These are phyloP conservation scores for Pyrus bretschneideri DNA, from an alignment of 306 rosid genomes.

Conservation along the genomic window DNA sequence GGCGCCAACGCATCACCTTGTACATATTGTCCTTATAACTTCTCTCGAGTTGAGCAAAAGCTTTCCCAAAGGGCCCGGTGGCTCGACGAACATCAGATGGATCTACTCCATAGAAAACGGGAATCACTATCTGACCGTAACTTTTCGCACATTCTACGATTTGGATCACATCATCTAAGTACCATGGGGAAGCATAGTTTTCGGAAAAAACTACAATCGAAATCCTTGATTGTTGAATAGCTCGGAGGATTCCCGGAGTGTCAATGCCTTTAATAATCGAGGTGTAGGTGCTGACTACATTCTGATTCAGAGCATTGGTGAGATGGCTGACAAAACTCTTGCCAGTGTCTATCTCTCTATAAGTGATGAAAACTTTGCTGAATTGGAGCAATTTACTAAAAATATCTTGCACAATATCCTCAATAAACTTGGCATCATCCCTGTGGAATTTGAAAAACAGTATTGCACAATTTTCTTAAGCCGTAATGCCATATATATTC, in stretches of 20 bases:
- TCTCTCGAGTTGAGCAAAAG: too few species aligned
- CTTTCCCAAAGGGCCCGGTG: not conserved
- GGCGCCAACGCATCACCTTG: not conserved
- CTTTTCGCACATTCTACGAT: too few species aligned
- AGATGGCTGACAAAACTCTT: not conserved
- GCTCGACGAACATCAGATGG: not conserved
- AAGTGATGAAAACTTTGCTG: not conserved
- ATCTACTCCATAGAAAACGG: not conserved
- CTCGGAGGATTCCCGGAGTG: too few species aligned
- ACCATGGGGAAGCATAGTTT: not conserved
- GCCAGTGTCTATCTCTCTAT: accelerated
- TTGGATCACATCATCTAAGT: not conserved
- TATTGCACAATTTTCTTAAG: too few species aligned
- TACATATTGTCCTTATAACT: too few species aligned
- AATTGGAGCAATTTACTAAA: too few species aligned
- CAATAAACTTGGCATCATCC: too few species aligned
- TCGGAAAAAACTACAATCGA: not conserved
- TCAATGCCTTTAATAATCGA: too few species aligned
- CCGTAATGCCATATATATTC: too few species aligned
- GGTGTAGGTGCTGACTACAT: not conserved
- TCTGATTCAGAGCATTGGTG: not conserved
- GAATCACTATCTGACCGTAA: not conserved
- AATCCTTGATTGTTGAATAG: not conserved
- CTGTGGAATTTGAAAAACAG: too few species aligned
- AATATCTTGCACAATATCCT: too few species aligned